Evolutionary conservation across 257 asterid genomes (phyloP).

Genomic region (Primulina tabacum): DNA sequence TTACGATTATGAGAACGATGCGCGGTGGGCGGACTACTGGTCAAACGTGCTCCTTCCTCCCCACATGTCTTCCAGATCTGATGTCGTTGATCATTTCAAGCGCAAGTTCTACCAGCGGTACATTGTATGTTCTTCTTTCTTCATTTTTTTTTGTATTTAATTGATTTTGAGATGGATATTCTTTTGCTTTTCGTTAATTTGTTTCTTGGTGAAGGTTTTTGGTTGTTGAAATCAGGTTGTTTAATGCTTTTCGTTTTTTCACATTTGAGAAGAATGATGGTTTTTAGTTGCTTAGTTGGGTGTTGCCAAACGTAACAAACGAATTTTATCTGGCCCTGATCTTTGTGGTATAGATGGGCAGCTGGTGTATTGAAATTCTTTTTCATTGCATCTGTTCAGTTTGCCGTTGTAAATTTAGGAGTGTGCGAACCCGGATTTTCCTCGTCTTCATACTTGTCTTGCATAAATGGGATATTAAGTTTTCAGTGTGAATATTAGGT

Average conservation of each 20-base stretch:
- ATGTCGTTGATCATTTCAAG: constrained; percentile 82
- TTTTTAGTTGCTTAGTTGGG: constrained; percentile 2
- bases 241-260: neutral
- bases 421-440: neutral
- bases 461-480: neutral
- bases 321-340: neutral
- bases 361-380: neutral
- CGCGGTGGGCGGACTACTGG: constrained; percentile 94
- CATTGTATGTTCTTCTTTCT: constrained; percentile 42
- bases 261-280: neutral
- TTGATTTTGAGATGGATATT: neutral
- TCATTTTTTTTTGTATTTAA: neutral
- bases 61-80: constrained; percentile 73
- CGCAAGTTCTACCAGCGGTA: constrained; percentile 92
- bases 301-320: neutral
- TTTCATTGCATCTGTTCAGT: neutral
- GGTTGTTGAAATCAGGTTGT: neutral
- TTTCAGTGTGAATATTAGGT: neutral
- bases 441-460: neutral
- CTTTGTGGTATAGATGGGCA: neutral
- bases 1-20: constrained; percentile 79
- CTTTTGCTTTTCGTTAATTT: neutral
- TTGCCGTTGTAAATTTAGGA: neutral
- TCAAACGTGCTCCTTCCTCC: constrained; percentile 92
- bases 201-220: neutral